phyloP scores from a whole-genome alignment of 176 grass and related monocot genomes.

The Aegilops longissima region DNA sequence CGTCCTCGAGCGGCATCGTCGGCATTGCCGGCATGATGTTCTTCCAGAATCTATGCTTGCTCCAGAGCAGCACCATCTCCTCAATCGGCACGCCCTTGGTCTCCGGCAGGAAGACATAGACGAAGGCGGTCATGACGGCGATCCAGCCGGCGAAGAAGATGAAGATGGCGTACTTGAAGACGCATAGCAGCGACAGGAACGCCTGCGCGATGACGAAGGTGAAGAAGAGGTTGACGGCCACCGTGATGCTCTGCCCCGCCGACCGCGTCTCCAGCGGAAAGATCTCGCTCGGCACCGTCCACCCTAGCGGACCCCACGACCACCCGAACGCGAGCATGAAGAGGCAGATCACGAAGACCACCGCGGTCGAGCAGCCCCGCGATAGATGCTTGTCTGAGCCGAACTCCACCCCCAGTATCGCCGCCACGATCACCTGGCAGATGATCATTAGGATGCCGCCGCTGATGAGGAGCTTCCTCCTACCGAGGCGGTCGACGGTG shows the following conservation, averaged over 20 bases:
- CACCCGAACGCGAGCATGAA: conserved; percentile 82
- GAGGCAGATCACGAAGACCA: conserved; percentile 70
- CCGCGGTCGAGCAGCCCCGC: conserved; percentile 52
- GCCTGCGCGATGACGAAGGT: conserved; percentile 78
- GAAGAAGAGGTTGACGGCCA: conserved; percentile 77
- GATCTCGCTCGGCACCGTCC: conserved; percentile 93
- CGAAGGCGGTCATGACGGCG: conserved; percentile 77
- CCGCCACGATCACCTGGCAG: conserved; percentile 72
- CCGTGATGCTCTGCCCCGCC: conserved; percentile 92
- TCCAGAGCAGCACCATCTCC: conserved; percentile 84
- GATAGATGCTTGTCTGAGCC: conserved; percentile 61
- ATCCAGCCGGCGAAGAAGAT: conserved; percentile 91
- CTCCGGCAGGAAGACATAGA: conserved; percentile 71
- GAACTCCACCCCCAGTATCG: conserved; percentile 67
- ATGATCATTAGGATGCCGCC: conserved; percentile 80
- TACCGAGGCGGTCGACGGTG: conserved; percentile 43
- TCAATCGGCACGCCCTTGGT: conserved; percentile 90
- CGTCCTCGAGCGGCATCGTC: not conserved
- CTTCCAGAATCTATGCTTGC: conserved; percentile 90
- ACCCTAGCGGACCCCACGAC: conserved; percentile 91
- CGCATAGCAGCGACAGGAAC: conserved; percentile 73
- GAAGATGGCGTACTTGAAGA: conserved; percentile 86
- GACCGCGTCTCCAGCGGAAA: conserved; percentile 87
- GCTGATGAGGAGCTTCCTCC: conserved; percentile 59
- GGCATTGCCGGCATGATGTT: conserved; percentile 17